A percentile compares a stretch with the other conserved stretches of the same genome.
phyloP scores from a whole-genome alignment of 192 early-diverging fungal genomes.

The Coemansia sp. region DNA sequence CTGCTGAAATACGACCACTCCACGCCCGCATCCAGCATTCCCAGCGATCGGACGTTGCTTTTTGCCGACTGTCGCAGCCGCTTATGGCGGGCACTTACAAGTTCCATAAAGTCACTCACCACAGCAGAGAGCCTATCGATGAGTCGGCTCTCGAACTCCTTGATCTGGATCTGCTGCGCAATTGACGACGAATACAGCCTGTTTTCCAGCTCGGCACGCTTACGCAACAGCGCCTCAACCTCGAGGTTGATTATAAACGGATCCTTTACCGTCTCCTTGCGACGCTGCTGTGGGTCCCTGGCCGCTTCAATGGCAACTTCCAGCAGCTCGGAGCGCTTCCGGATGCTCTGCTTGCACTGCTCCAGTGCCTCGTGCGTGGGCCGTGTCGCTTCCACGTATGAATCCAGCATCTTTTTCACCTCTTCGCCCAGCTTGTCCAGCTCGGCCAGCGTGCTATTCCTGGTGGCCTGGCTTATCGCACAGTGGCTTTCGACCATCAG shows the following conservation, averaged over 20 bases:
- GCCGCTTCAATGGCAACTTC: conserved; percentile 20
- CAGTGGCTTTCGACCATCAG: conserved; percentile 48
- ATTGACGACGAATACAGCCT: conserved; percentile 9
- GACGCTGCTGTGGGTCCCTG: not conserved
- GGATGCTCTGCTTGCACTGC: conserved; percentile 17
- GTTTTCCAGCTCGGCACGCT: conserved; percentile 31
- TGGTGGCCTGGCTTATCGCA: conserved; percentile 32
- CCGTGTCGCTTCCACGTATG: conserved; percentile 24
- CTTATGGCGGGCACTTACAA: conserved; percentile 19
- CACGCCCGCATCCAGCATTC: conserved; percentile 15
- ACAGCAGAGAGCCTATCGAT: conserved; percentile 16
- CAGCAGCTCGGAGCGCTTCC: conserved; percentile 22
- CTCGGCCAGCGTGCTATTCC: conserved; percentile 18
- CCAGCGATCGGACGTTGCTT: conserved; percentile 18
- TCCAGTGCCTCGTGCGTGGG: conserved; percentile 20
- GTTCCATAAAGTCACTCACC: conserved; percentile 20
- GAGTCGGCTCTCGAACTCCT: conserved; percentile 33
- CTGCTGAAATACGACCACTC: conserved; percentile 36
- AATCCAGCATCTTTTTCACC: conserved; percentile 6
- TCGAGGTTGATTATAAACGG: conserved; percentile 52
- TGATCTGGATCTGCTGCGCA: conserved; percentile 27
- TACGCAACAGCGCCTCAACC: conserved; percentile 43
- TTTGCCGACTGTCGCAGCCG: conserved; percentile 30
- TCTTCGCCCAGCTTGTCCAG: conserved; percentile 17
- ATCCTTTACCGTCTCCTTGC: conserved; percentile 31